Conservation (phyloP, 2,329 filamentous ascomycete genomes). For the Colletotrichum tanaceti region DNA sequence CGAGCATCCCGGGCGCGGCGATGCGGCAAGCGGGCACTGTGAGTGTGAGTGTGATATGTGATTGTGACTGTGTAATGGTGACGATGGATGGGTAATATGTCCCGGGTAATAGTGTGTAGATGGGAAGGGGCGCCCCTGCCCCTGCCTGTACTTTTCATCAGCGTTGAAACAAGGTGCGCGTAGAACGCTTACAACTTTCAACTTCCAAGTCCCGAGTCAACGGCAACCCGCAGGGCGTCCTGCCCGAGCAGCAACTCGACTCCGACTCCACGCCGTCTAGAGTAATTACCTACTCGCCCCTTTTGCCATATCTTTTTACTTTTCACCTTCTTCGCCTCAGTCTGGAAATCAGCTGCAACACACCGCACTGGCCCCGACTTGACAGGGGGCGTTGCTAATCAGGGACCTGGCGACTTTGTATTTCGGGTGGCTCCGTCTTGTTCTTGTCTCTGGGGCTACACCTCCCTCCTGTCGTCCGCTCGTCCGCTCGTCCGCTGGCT, state of each 20-base stretch:
- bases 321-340: no score
- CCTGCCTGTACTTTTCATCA: not conserved
- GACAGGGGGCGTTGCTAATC: not conserved
- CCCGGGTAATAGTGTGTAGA: no score
- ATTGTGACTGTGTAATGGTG: slow-evolving; percentile 11
- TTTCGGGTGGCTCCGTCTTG: not conserved
- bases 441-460: not conserved
- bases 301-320: no score
- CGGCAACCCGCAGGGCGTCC: slow-evolving; percentile 30
- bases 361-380: no score
- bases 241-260: slow-evolving; percentile 22
- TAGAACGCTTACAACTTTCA: not conserved
- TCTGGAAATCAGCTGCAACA: no score
- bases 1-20: slow-evolving; percentile 2
- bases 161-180: slow-evolving; percentile 25
- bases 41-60: no score
- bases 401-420: not conserved
- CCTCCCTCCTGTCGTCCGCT: no score
- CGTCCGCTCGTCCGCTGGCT: not conserved
- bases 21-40: slow-evolving; percentile 17
- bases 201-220: slow-evolving; percentile 20
- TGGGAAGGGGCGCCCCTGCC: no score
- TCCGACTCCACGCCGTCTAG: no score
- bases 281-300: no score
- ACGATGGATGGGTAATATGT: not conserved